These are phyloP conservation scores for Daldinia childiae DNA, from an alignment of 495 filamentous ascomycete species.

Conservation along the genomic window DNA sequence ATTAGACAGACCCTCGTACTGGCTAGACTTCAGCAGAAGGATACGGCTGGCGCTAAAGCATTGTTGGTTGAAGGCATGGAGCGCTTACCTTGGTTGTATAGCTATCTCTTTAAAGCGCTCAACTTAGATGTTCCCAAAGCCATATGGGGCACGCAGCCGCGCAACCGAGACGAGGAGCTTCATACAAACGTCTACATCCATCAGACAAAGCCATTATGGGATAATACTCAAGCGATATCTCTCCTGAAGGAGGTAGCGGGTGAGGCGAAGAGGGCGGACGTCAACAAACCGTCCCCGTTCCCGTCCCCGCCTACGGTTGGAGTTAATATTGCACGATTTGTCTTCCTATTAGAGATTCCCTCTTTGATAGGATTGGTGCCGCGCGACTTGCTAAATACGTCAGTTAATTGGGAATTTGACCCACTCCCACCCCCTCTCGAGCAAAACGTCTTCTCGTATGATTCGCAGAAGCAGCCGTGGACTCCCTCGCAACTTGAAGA, in stretches of 20 bases:
- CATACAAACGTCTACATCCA: slow-evolving; percentile 81
- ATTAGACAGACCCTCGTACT: slow-evolving; percentile 76
- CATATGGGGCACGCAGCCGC: slow-evolving; percentile 82
- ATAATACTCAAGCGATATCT: slow-evolving; percentile 73
- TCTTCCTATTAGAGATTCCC: slow-evolving; percentile 78
- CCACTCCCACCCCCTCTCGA: slow-evolving; percentile 68
- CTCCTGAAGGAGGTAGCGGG: slow-evolving; percentile 76
- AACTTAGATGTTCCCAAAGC: slow-evolving; percentile 75
- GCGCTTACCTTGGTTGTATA: slow-evolving; percentile 82
- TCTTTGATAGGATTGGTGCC: slow-evolving; percentile 69
- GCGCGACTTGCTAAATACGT: slow-evolving; percentile 55
- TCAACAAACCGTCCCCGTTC: slow-evolving; percentile 62
- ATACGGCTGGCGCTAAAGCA: slow-evolving; percentile 69
- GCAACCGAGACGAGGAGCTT: slow-evolving; percentile 73
- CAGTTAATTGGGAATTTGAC: slow-evolving; percentile 71
- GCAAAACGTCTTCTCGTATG: slow-evolving; percentile 58
- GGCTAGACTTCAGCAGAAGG: slow-evolving; percentile 74
- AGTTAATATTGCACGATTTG: slow-evolving; percentile 76
- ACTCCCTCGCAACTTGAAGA: background rate
- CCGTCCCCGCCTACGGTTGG: slow-evolving; percentile 32
- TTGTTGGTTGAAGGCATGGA: slow-evolving; percentile 72
- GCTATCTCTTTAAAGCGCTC: slow-evolving; percentile 77
- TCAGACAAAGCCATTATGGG: slow-evolving; percentile 89
- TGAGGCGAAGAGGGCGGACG: slow-evolving; percentile 56
- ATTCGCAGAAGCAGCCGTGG: slow-evolving; percentile 50